These are phyloP conservation scores for Mycena vulgaris DNA, from an alignment of 768 basidiomycete species.

Conservation along the genomic window DNA sequence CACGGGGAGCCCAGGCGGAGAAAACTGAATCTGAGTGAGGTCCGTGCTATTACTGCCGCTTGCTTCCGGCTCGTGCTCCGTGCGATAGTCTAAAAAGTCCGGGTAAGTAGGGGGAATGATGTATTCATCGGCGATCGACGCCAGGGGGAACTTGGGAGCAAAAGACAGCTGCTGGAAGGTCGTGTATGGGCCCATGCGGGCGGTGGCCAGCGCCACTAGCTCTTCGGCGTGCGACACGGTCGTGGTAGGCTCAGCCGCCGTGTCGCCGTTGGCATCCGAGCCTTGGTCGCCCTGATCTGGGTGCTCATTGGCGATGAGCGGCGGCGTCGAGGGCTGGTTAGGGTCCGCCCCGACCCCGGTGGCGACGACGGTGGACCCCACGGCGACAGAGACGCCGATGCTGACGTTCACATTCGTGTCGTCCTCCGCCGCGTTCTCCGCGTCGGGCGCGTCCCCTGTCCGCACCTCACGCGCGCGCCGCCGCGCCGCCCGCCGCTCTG, in stretches of 20 bases:
- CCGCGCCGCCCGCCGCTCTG: constrained; percentile 88
- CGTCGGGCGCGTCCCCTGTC: constrained; percentile 63
- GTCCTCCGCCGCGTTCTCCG: constrained; percentile 67
- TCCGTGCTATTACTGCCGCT: constrained; percentile 59
- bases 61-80: constrained; percentile 71
- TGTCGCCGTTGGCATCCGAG: constrained; percentile 41
- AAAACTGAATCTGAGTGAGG: constrained; percentile 76
- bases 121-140: constrained; percentile 91
- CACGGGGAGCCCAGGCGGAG: constrained; percentile 84
- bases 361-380: constrained; percentile 52
- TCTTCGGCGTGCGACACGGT: constrained; percentile 73
- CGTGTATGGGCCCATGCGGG: constrained; percentile 87
- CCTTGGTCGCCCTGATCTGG: constrained; percentile 55
- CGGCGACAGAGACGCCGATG: constrained; percentile 72
- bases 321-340: constrained; percentile 52
- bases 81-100: constrained; percentile 80
- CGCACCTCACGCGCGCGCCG: constrained; percentile 82
- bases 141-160: constrained; percentile 90
- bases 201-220: constrained; percentile 74
- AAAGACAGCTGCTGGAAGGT: constrained; percentile 93
- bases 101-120: constrained; percentile 93
- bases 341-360: constrained; percentile 51
- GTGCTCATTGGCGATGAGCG: constrained; percentile 60
- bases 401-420: constrained; percentile 73
- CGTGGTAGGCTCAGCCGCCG: constrained; percentile 52